Conservation (phyloP, 169 alveolate species). For the Toxoplasma gondii region DNA sequence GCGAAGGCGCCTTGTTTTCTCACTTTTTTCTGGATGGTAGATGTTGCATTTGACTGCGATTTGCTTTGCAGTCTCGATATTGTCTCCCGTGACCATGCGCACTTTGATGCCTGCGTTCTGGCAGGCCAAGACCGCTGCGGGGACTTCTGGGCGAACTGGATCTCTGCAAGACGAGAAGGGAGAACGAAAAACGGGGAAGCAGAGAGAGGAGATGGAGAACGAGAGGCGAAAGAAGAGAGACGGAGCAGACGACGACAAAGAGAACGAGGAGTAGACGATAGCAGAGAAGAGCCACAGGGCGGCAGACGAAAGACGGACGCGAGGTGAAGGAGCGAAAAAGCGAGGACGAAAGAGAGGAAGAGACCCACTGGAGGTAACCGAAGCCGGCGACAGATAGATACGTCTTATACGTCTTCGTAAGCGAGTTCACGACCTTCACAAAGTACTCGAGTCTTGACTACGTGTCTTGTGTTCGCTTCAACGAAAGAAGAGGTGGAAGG, state of each 20-base stretch:
- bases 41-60: slow-evolving; percentile 89
- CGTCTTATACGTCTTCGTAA: too few species aligned
- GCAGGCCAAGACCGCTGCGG: slow-evolving; percentile 84
- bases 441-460: too few species aligned
- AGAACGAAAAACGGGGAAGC: background rate
- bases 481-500: too few species aligned
- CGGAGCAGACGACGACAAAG: too few species aligned
- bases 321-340: too few species aligned
- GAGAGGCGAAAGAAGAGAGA: background rate
- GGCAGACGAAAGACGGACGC: too few species aligned
- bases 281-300: too few species aligned
- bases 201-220: background rate
- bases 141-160: slow-evolving; percentile 84
- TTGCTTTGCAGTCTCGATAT: slow-evolving; percentile 85
- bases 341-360: background rate
- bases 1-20: background rate
- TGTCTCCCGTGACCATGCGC: slow-evolving; percentile 93
- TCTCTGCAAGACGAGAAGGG: slow-evolving; percentile 67
- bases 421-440: too few species aligned
- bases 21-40: slow-evolving; percentile 70
- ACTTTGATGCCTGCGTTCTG: slow-evolving; percentile 88
- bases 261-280: too few species aligned
- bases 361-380: background rate
- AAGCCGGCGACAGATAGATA: too few species aligned
- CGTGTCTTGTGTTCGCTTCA: too few species aligned